phyloP scores from a whole-genome alignment of 306 rosid species.

The Casuarina cunninghamiana region DNA sequence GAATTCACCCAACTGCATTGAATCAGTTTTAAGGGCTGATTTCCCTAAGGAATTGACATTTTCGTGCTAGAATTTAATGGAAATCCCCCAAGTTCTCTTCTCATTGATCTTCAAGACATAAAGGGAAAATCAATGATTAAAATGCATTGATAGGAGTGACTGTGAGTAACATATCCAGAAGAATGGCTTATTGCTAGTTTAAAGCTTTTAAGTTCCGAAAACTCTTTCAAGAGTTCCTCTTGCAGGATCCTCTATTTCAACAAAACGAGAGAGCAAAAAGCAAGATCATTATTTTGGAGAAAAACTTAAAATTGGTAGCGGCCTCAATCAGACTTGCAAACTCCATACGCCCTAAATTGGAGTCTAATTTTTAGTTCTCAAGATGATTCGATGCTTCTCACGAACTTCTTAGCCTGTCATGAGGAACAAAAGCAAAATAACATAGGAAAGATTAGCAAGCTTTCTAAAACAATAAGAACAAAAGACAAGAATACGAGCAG shows the following conservation, averaged over 20 bases:
- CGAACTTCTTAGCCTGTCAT: slow-evolving; percentile 69
- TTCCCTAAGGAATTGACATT: no score
- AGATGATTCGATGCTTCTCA: slow-evolving; percentile 60
- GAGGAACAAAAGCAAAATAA: background rate
- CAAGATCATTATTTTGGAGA: slow-evolving; percentile 38
- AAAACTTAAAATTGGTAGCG: slow-evolving; percentile 21
- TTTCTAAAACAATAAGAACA: background rate
- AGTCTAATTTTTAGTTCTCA: slow-evolving; percentile 29
- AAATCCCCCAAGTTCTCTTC: no score
- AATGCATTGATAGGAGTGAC: background rate
- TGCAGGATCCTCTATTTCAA: slow-evolving; percentile 16
- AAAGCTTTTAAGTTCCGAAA: background rate
- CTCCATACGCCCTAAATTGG: slow-evolving; percentile 8
- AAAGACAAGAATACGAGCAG: background rate
- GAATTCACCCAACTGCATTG: no score
- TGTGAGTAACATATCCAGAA: slow-evolving; percentile 11
- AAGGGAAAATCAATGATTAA: background rate
- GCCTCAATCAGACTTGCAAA: slow-evolving; percentile 17
- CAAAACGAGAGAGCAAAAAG: slow-evolving; percentile 11
- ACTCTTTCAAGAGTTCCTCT: slow-evolving; percentile 1
- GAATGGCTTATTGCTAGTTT: slow-evolving; percentile 13
- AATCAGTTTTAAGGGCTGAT: no score
- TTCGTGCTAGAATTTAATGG: no score
- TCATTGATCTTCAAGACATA: background rate
- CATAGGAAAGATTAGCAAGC: slow-evolving; percentile 13